Percentiles rank a stretch among this genome's conserved stretches.
These are phyloP conservation scores for Candida ficus DNA, from an alignment of 805 yeast species.

Conservation along the genomic window DNA sequence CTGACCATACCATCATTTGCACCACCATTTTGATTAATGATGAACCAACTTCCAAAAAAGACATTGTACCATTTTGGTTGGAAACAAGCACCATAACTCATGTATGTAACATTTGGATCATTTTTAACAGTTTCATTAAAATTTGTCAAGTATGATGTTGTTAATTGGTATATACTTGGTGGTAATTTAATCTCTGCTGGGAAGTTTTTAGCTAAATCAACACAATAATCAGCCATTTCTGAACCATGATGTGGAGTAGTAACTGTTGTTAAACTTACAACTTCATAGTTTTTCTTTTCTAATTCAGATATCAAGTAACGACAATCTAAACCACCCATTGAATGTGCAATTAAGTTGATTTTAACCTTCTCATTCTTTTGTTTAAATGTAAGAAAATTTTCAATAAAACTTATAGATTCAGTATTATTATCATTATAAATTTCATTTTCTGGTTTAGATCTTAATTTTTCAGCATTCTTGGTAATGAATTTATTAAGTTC, in stretches of 20 bases:
- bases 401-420: neutral
- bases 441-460: conserved; percentile 19
- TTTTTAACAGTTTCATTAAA: conserved; percentile 52
- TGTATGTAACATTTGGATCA: conserved; percentile 62
- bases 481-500: conserved; percentile 48
- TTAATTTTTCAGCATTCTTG: conserved; percentile 19
- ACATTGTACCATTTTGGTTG: conserved; percentile 57
- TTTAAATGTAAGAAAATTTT: conserved; percentile 6
- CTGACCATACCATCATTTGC: conserved; percentile 87
- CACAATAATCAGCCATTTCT: conserved; percentile 69
- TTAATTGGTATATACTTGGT: conserved; percentile 55
- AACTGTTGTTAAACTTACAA: conserved; percentile 74
- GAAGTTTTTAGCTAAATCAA: conserved; percentile 28
- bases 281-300: conserved; percentile 41
- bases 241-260: conserved; percentile 90
- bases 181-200: conserved; percentile 26
- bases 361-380: conserved; percentile 34
- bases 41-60: conserved; percentile 59
- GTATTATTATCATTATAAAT: conserved; percentile 19
- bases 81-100: conserved; percentile 79
- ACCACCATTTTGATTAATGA: conserved; percentile 44
- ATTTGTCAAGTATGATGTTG: conserved; percentile 44
- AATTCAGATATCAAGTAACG: conserved; percentile 65
- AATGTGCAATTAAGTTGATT: conserved; percentile 78
- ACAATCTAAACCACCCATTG: conserved; percentile 92